Evolutionary conservation across 1,284 basidiomycete genomes (phyloP).

Genomic region (Cutaneotrichosporon cutaneum): DNA sequence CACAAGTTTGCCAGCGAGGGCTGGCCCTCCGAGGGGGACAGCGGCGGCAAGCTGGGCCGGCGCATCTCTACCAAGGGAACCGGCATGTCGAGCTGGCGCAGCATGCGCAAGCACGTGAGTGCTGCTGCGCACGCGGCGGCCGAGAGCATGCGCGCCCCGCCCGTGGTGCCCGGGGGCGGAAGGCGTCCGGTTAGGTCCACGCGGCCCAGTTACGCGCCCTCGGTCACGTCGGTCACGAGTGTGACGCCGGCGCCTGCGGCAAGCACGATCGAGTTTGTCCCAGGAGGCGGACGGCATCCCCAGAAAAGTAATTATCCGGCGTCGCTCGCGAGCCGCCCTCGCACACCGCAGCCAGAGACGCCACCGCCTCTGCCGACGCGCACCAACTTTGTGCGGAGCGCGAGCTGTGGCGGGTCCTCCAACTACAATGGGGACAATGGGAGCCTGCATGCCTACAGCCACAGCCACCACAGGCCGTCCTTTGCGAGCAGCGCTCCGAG

Average conservation of each 20-base stretch:
- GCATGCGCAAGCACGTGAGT: slow-evolving; percentile 7
- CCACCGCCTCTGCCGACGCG: neutral
- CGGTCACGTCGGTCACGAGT: neutral
- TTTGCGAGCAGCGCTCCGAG: neutral
- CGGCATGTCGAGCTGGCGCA: slow-evolving; percentile 2
- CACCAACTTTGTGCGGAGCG: neutral
- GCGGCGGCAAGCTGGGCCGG: neutral
- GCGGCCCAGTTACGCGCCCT: neutral
- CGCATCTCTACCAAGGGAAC: neutral
- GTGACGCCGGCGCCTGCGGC: neutral
- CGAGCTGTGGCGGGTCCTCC: neutral
- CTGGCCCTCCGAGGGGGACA: neutral
- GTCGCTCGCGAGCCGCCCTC: neutral
- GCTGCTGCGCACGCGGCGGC: slow-evolving; percentile 4
- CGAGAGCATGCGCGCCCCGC: neutral
- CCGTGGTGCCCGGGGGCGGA: neutral
- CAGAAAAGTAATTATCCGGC: neutral
- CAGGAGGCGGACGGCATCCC: neutral
- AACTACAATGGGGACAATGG: neutral
- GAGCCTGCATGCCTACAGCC: neutral
- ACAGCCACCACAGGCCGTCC: neutral
- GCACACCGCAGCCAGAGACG: neutral
- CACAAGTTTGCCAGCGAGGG: slow-evolving; percentile 9
- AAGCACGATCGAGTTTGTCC: neutral
- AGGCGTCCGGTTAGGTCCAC: neutral